Base-by-base conservation (phyloP, 208 protist species). In the Trypanosoma boissoni region DNA sequence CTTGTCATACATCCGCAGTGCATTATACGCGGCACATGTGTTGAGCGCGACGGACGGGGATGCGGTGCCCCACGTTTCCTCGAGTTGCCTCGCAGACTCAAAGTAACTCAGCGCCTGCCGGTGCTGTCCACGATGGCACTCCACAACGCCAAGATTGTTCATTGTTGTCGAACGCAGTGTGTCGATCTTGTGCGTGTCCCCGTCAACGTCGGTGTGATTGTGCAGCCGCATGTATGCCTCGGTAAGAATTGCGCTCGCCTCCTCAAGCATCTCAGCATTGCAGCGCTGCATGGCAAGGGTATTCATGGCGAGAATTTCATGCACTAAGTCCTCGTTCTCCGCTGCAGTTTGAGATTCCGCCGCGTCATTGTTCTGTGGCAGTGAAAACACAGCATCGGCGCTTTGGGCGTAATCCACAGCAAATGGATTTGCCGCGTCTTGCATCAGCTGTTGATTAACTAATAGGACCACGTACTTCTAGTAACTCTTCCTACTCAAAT, bases 141-240 rank as follows among this genome's bases (percentile, higher is more conserved):
- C 88, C 28, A 84, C 74, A 3, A 94, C 80, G 9, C 88, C 88
- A 72, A 94, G 81, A 68, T 94, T 94, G 64, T 88, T 92, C 41
- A 94, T 68, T 24, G 88, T 94, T 1, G 76, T 94, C 23, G 88
- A 67, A 57, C 73, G 77, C 28, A 94, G 77, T 68, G 84, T 67
- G 70, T 90, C 82, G 10, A 87, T 60, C 24, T 86, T 49, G 42
- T 60, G 71, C 3, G 7, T 12, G 18, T 79, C 74, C 4, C 29
- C 34, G 55, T 49, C 45, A n/a, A n/a, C n/a, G 10, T 63, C 16
- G 10, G 23, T 50, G 41, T 50, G 21, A 34, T 67, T 64, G 59
- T 76, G 68, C 18, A 89, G 63, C 23, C 69, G 68, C 73, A 78
- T 76, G 57, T 84, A 90, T 8, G 76, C 83, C 54, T 86, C 78